phyloP scores from a whole-genome alignment of 1,139 yeast genomes.

The Yamadazyma dushanensis region DNA sequence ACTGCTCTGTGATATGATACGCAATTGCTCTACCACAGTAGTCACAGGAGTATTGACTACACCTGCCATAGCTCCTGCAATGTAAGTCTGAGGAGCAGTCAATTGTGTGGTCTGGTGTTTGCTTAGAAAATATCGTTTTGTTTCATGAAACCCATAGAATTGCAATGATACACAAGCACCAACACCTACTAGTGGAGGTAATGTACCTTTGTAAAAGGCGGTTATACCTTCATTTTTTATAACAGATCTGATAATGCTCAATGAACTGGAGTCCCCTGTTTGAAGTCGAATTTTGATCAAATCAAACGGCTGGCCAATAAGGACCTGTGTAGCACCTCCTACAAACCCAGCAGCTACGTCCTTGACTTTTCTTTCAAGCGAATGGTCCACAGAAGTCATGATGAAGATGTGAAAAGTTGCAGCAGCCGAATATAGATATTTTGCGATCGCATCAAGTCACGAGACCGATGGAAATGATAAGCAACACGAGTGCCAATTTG shows the following conservation, averaged over 20 bases:
- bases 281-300: slow-evolving; percentile 67
- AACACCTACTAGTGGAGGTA: slow-evolving; percentile 54
- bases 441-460: slow-evolving; percentile 9
- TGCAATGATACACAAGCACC: slow-evolving; percentile 76
- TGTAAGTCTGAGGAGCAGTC: slow-evolving; percentile 62
- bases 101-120: slow-evolving; percentile 23
- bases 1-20: slow-evolving; percentile 69
- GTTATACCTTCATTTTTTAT: slow-evolving; percentile 57
- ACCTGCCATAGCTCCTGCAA: slow-evolving; percentile 81
- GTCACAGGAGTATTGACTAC: slow-evolving; percentile 70
- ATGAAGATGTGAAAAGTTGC: not conserved
- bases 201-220: slow-evolving; percentile 59
- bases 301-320: slow-evolving; percentile 76
- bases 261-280: slow-evolving; percentile 42
- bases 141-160: slow-evolving; percentile 77
- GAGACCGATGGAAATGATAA: slow-evolving; percentile 6
- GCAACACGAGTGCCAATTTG: too few species aligned
- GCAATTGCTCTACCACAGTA: slow-evolving; percentile 73
- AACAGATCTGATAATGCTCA: slow-evolving; percentile 55
- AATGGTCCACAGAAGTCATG: slow-evolving; percentile 39
- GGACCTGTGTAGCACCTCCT: slow-evolving; percentile 66
- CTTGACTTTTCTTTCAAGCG: slow-evolving; percentile 56
- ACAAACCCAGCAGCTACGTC: slow-evolving; percentile 56
- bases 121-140: slow-evolving; percentile 58
- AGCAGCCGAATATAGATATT: too few species aligned